Evolutionary conservation across 2,329 filamentous ascomycete species (phyloP).

Genomic region (Calonectria hongkongensis): DNA sequence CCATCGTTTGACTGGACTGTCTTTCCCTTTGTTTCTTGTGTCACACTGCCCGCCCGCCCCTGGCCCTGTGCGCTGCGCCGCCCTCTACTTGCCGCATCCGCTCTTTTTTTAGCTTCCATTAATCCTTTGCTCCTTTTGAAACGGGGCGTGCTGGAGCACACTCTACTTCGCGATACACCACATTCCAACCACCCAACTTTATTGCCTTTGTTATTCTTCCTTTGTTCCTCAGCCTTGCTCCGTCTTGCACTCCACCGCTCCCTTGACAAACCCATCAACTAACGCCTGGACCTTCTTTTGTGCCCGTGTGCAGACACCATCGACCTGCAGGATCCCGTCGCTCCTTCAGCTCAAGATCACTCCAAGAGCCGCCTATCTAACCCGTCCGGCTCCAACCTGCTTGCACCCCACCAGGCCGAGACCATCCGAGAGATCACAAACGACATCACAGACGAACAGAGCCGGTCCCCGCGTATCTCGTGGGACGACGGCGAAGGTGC

Average conservation of each 20-base stretch:
- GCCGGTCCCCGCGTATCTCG: conserved; percentile 77
- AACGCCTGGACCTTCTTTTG: conserved; percentile 43
- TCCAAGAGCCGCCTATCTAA: conserved; percentile 60
- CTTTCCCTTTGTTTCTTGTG: conserved; percentile 47
- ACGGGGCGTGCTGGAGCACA: conserved; percentile 41
- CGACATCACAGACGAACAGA: conserved; percentile 84
- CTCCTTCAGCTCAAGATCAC: conserved; percentile 91
- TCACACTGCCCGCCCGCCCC: conserved; percentile 39
- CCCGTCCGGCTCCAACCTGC: conserved; percentile 67
- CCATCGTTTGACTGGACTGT: conserved; percentile 39
- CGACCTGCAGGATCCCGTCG: conserved; percentile 90
- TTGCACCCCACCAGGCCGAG: conserved; percentile 89
- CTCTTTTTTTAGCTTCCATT: conserved; percentile 38
- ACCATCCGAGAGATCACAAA: conserved; percentile 87
- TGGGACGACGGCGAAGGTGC: conserved; percentile 62
- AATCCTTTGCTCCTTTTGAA: conserved; percentile 46
- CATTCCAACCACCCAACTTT: conserved; percentile 53
- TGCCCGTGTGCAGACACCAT: conserved; percentile 83
- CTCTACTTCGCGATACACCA: conserved; percentile 49
- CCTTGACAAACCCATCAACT: conserved; percentile 43
- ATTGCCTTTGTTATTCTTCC: conserved; percentile 44
- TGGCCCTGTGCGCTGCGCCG: conserved; percentile 49
- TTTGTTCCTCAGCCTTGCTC: conserved; percentile 39
- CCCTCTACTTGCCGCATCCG: conserved; percentile 43
- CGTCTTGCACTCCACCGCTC: conserved; percentile 23